Evolutionary conservation across 208 protist species (phyloP), one percentile per base, ranked within the genome.

Genomic region (Crithidia bombi): DNA sequence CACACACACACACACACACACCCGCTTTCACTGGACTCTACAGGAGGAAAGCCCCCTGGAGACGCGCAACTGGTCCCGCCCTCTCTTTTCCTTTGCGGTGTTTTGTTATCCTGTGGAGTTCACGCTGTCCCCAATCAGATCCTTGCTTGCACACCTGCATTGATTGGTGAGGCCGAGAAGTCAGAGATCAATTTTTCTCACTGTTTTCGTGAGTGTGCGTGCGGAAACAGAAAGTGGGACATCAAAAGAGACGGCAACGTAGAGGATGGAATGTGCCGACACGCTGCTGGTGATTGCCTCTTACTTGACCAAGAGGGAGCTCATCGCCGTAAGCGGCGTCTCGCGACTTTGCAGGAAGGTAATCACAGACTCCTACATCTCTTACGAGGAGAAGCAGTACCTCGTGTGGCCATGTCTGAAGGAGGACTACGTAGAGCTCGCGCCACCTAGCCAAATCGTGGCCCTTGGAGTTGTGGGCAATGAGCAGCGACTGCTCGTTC

Each of bases 251-350:
- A n/a, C 9, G 36, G 17, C 7, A n/a, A 7, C 21, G 32, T 23
- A 21, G 62, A 55, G n/a, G 33, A 87, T 89, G 81, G 68, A 89
- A n/a, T 86, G 82, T 63, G 35, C 61, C 15, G 83, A 88, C 54
- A 87, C 70, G 19, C 57, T 89, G 36, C 43, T 63, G n/a, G 21
- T 79, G 38, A 78, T 91, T 46, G 87, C 70, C 65, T 80, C 78
- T 3, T 91, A 76, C 66, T 50, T 86, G 57, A 73, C 36, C 30
- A 82, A 79, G 54, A 58, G 70, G 54, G 82, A 91, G 35, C 58
- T 83, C n/a, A 43, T 87, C 9, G 50, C 78, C 30, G 54, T 91
- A 25, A 73, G 80, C 21, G 73, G 67, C 9, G 78, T 89, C n/a
- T 91, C 83, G 0, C 64, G 33, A 4, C 36, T 86, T 9, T 75